Percentiles rank a stretch among this genome's conserved stretches.
phyloP scores from a whole-genome alignment of 495 filamentous ascomycete species.

The Penicillium flavigenum region DNA sequence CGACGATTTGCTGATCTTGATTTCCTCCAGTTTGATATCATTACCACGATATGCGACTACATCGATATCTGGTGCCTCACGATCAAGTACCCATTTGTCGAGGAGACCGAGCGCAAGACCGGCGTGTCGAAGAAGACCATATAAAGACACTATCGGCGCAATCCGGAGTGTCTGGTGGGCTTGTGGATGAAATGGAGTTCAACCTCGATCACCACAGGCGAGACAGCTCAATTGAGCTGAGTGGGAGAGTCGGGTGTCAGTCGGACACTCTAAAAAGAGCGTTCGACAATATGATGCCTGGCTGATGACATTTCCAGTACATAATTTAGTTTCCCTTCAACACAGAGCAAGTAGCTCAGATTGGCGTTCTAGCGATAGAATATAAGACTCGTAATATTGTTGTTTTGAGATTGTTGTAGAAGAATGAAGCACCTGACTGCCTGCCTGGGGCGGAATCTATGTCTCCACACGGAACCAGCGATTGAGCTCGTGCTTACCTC shows the following conservation, averaged over 20 bases:
- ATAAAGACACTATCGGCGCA: conserved; percentile 13
- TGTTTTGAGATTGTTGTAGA: conserved; percentile 8
- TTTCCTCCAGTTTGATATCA: conserved; percentile 67
- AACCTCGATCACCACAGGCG: conserved; percentile 22
- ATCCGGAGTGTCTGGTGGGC: background rate
- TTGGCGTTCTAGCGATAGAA: conserved; percentile 15
- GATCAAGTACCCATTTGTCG: conserved; percentile 68
- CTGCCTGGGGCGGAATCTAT: conserved; percentile 7
- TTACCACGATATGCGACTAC: conserved; percentile 95
- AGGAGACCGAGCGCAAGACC: conserved; percentile 30
- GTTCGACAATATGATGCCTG: conserved; percentile 6
- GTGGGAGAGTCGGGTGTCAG: conserved; percentile 13
- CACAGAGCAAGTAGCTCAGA: background rate
- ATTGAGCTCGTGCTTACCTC: conserved; percentile 3
- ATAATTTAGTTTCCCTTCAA: conserved; percentile 12
- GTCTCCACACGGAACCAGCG: conserved; percentile 6
- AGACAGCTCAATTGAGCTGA: conserved; percentile 12
- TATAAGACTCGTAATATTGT: conserved; percentile 9
- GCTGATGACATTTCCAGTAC: conserved; percentile 13
- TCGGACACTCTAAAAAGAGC: background rate
- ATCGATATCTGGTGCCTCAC: conserved; percentile 97
- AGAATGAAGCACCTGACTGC: conserved; percentile 24
- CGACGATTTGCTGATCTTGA: background rate
- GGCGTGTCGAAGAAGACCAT: conserved; percentile 35
- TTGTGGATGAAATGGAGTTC: conserved; percentile 21